These are phyloP conservation scores for Russula foetens DNA, from an alignment of 768 basidiomycete species.

Conservation along the genomic window DNA sequence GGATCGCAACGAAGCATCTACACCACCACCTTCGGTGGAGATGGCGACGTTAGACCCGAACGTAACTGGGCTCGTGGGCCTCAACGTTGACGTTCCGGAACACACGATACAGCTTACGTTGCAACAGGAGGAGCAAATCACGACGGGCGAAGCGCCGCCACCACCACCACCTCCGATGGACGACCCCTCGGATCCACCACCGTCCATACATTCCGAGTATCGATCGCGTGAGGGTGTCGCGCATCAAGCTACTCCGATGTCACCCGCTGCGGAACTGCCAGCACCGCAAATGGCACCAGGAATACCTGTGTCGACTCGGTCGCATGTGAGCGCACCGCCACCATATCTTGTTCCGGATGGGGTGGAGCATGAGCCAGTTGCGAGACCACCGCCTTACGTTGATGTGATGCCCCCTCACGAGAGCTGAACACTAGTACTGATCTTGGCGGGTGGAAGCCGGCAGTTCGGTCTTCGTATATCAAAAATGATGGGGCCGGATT, in stretches of 20 bases:
- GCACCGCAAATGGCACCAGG: conserved; percentile 21
- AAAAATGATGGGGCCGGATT: conserved; percentile 21
- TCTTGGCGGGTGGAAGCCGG: conserved; percentile 14
- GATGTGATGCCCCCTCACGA: conserved; percentile 25
- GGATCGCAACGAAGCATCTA: conserved; percentile 42
- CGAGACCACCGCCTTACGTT: conserved; percentile 32
- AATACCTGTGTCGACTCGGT: conserved; percentile 16
- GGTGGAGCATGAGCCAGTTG: conserved; percentile 26
- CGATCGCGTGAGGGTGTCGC: conserved; percentile 30
- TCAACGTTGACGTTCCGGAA: conserved; percentile 44
- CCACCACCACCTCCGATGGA: conserved; percentile 80
- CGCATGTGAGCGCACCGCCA: conserved; percentile 52
- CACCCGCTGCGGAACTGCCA: conserved; percentile 15
- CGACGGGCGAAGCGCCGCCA: conserved; percentile 40
- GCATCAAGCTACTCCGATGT: conserved; percentile 18
- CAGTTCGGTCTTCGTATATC: conserved; percentile 16
- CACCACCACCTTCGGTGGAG: conserved; percentile 71
- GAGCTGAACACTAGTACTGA: not conserved
- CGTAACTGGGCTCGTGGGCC: conserved; percentile 55
- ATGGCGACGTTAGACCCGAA: conserved; percentile 66
- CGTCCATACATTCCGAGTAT: conserved; percentile 79
- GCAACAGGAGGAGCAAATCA: conserved; percentile 35
- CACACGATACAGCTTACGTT: conserved; percentile 50
- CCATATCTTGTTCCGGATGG: conserved; percentile 59
- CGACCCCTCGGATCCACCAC: conserved; percentile 83